phyloP scores from a whole-genome alignment of 2,329 filamentous ascomycete genomes.

The Sporothrix euskadiensis region DNA sequence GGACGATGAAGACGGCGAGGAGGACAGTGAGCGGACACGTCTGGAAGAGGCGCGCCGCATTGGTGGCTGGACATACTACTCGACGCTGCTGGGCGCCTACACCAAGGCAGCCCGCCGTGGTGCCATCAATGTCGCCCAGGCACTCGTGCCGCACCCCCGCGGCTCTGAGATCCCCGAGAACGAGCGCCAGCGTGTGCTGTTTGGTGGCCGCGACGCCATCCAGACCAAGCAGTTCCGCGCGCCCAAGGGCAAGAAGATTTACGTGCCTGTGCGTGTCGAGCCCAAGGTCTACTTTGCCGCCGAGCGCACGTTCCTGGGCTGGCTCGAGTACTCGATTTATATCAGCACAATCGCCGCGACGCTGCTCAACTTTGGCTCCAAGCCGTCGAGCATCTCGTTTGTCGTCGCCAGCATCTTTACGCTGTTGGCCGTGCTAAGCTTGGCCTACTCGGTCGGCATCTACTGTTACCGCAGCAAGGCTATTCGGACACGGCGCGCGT shows the following conservation, averaged over 20 bases:
- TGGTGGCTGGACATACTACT: constrained; percentile 75
- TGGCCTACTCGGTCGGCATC: constrained; percentile 80
- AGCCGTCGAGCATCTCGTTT: constrained; percentile 60
- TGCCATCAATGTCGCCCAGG: constrained; percentile 48
- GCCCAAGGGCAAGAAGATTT: constrained; percentile 84
- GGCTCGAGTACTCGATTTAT: constrained; percentile 96
- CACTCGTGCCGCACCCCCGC: constrained; percentile 57
- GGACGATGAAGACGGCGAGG: constrained; percentile 68
- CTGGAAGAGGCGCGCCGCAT: constrained; percentile 75
- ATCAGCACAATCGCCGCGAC: constrained; percentile 84
- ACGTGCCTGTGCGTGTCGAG: constrained; percentile 92
- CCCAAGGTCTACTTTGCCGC: constrained; percentile 98
- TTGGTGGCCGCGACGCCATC: constrained; percentile 55
- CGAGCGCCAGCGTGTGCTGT: constrained; percentile 54
- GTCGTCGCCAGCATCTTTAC: constrained; percentile 77
- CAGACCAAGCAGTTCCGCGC: constrained; percentile 66
- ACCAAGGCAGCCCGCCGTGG: constrained; percentile 46
- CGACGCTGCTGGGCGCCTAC: constrained; percentile 56
- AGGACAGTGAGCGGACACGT: constrained; percentile 51
- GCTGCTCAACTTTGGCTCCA: constrained; percentile 74
- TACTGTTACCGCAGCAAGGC: constrained; percentile 87
- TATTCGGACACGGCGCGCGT: constrained; percentile 75
- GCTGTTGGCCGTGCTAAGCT: constrained; percentile 70
- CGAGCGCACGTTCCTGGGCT: constrained; percentile 92
- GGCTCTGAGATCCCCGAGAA: constrained; percentile 58